Evolutionary conservation across 2,329 filamentous ascomycete genomes (phyloP).

Genomic region (Diaporthe aspalathi): DNA sequence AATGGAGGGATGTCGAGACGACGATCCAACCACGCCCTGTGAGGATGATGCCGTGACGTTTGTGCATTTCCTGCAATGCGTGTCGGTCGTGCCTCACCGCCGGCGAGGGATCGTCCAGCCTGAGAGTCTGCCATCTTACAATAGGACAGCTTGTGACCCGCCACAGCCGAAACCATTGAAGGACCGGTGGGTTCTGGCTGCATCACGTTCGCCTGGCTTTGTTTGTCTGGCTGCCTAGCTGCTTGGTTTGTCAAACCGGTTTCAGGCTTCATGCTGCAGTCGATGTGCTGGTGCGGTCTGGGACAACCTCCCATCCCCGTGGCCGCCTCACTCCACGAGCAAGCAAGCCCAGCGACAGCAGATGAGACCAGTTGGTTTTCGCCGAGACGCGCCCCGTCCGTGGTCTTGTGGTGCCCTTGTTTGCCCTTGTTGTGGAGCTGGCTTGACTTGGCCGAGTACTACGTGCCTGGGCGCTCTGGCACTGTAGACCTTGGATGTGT

Average conservation of each 20-base stretch:
- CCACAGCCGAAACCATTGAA: neutral
- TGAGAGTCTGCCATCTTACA: neutral
- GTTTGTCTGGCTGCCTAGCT: neutral
- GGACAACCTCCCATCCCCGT: conserved; percentile 30
- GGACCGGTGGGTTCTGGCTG: neutral
- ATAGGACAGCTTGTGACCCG: neutral
- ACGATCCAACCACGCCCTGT: conserved; percentile 20
- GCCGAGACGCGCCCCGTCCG: neutral
- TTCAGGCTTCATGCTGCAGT: neutral
- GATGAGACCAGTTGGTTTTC: neutral
- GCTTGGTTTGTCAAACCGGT: neutral
- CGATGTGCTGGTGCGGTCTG: neutral
- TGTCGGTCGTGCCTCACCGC: conserved; percentile 1
- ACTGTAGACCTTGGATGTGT: neutral
- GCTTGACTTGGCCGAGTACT: conserved; percentile 21
- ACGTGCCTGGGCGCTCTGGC: neutral
- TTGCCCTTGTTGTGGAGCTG: neutral
- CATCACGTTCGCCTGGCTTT: no score
- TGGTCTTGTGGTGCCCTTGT: neutral
- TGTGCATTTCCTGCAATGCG: neutral
- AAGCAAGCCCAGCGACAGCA: neutral
- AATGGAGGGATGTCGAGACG: neutral
- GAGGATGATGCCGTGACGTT: neutral
- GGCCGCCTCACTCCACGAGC: conserved; percentile 1
- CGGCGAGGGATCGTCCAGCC: neutral